Conservation (phyloP, 2,329 filamentous ascomycete species). For the Microsporum audouinii region DNA sequence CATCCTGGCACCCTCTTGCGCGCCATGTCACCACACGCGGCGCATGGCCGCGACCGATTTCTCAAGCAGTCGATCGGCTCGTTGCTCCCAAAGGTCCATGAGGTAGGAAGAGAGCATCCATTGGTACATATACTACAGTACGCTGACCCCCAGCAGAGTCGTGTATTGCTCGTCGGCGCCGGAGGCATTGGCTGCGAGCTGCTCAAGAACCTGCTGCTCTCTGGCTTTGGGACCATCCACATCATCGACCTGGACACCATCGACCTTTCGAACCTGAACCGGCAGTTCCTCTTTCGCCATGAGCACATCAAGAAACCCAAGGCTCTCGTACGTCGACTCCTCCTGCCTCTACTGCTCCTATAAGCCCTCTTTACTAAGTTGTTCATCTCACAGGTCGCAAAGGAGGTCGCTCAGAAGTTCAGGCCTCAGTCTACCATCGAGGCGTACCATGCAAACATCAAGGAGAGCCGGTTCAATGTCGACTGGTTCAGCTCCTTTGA, state of each 20-base stretch:
- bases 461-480: slow-evolving; percentile 73
- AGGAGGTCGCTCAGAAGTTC: slow-evolving; percentile 80
- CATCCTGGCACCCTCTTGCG: neutral
- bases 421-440: slow-evolving; percentile 78
- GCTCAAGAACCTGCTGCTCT: slow-evolving; percentile 87
- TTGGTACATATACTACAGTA: neutral
- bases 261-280: slow-evolving; percentile 92
- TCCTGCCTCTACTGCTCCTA: neutral
- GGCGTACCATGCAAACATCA: slow-evolving; percentile 90
- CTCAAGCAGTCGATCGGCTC: slow-evolving; percentile 35
- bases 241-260: slow-evolving; percentile 97
- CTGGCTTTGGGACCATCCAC: slow-evolving; percentile 84
- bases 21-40: neutral
- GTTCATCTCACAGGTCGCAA: slow-evolving; percentile 56
- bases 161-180: slow-evolving; percentile 86
- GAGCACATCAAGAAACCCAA: slow-evolving; percentile 98
- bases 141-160: slow-evolving; percentile 46
- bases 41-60: slow-evolving; percentile 26
- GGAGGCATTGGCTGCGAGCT: slow-evolving; percentile 97
- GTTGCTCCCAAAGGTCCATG: slow-evolving; percentile 29
- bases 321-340: slow-evolving; percentile 55
- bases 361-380: neutral
- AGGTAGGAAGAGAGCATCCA: slow-evolving; percentile 22
- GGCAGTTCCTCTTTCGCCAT: slow-evolving; percentile 90
- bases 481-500: slow-evolving; percentile 76